These are phyloP conservation scores for Podospora pseudocomata DNA, from an alignment of 495 filamentous ascomycete genomes.

Conservation along the genomic window DNA sequence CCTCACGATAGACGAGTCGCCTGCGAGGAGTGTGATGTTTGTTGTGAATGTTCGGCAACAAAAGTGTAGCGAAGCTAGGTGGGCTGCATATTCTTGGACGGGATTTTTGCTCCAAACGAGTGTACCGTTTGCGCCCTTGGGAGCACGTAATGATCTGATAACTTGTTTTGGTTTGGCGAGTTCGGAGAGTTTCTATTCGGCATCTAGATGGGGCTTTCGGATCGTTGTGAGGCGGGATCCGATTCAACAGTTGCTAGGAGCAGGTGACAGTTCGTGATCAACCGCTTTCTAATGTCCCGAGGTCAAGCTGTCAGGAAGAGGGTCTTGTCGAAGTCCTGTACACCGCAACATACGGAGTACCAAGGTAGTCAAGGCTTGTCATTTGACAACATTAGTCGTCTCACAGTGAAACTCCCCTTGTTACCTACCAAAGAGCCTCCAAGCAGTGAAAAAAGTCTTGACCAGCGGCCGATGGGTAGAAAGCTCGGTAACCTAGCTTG, in stretches of 20 bases:
- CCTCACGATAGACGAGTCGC: background rate
- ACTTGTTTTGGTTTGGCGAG: background rate
- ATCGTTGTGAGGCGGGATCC: background rate
- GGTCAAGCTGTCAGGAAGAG: too few species aligned
- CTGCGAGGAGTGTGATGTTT: background rate
- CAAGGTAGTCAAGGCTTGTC: background rate
- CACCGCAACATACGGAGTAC: background rate
- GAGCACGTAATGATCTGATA: background rate
- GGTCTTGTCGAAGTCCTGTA: background rate
- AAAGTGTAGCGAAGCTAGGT: background rate
- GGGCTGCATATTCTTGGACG: background rate
- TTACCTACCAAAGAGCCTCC: background rate
- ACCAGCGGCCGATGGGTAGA: background rate
- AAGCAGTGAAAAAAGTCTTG: background rate
- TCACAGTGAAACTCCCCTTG: background rate
- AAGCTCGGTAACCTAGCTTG: slow-evolving; percentile 3
- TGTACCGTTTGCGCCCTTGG: background rate
- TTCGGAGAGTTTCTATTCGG: background rate
- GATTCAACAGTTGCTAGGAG: background rate
- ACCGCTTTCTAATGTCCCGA: too few species aligned
- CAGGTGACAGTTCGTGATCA: background rate
- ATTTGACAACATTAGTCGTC: background rate
- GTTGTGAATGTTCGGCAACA: background rate
- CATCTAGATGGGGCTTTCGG: background rate
- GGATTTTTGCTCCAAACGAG: background rate